Percentiles rank a stretch among this genome's conserved stretches.
These are phyloP conservation scores for Marvania coccoides DNA, from an alignment of 139 green algal genomes.

Conservation along the genomic window DNA sequence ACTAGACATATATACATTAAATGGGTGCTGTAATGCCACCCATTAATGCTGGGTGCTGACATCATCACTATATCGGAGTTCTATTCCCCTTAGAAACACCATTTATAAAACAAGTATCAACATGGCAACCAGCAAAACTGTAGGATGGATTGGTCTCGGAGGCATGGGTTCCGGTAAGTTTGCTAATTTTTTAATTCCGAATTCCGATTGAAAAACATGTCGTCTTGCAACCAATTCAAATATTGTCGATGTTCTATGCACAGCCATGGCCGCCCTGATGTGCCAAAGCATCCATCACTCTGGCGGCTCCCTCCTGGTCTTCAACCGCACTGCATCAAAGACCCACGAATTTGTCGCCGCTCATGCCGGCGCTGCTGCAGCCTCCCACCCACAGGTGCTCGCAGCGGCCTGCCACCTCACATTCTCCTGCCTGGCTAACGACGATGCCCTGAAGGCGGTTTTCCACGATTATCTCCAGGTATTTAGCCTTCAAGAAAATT, in stretches of 20 bases:
- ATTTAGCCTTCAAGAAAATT: background rate
- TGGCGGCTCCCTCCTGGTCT: background rate
- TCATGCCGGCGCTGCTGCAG: background rate
- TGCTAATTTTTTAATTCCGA: background rate
- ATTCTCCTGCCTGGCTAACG: slow-evolving; percentile 13
- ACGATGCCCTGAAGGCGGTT: slow-evolving; percentile 1
- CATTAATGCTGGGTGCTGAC: no score
- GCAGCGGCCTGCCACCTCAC: background rate
- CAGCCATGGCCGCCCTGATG: background rate
- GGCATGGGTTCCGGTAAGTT: slow-evolving; percentile 9
- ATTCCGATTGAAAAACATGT: background rate
- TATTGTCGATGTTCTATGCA: background rate
- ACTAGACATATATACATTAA: no score
- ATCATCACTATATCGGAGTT: no score
- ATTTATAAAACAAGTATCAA: no score
- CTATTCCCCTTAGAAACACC: no score
- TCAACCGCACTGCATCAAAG: background rate
- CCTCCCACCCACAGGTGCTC: background rate
- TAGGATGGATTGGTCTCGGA: slow-evolving; percentile 8
- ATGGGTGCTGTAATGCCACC: no score
- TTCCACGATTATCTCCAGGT: background rate
- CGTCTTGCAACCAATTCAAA: background rate
- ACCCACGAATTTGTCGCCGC: background rate
- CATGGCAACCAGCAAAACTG: no score
- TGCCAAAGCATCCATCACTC: background rate